phyloP scores from a whole-genome alignment of 352 stramenopile genomes.

The Thraustotheca clavata region DNA sequence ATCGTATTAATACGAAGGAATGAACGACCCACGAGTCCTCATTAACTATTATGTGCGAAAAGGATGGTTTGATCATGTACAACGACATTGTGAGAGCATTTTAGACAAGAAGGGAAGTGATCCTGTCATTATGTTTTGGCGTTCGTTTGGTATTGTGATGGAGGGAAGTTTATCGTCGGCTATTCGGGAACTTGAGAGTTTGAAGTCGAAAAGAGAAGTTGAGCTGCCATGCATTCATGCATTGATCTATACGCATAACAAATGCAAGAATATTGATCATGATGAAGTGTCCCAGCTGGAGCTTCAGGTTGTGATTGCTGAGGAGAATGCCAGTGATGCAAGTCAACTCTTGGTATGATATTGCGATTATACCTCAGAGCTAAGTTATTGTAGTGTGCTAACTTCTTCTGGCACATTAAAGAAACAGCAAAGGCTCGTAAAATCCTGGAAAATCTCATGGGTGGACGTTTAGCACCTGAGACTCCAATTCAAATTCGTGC shows the following conservation, averaged over 20 bases:
- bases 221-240: slow-evolving; percentile 71
- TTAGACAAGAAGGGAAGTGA: slow-evolving; percentile 79
- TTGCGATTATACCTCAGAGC: neutral
- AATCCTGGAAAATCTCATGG: slow-evolving; percentile 51
- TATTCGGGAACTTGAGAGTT: slow-evolving; percentile 76
- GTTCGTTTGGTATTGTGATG: slow-evolving; percentile 68
- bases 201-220: slow-evolving; percentile 72
- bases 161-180: slow-evolving; percentile 69
- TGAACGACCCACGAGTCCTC: slow-evolving; percentile 53
- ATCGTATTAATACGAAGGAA: neutral
- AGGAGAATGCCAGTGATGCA: slow-evolving; percentile 49
- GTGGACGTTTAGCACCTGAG: slow-evolving; percentile 20
- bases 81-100: slow-evolving; percentile 69
- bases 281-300: slow-evolving; percentile 71
- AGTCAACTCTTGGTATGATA: slow-evolving; percentile 35
- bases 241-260: slow-evolving; percentile 64
- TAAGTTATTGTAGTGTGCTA: slow-evolving; percentile 32
- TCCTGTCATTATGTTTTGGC: slow-evolving; percentile 76
- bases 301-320: slow-evolving; percentile 68
- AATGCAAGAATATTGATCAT: slow-evolving; percentile 69
- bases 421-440: slow-evolving; percentile 58
- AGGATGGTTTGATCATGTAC: slow-evolving; percentile 80
- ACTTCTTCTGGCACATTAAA: slow-evolving; percentile 68
- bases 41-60: slow-evolving; percentile 87
- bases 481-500: slow-evolving; percentile 34